Evolutionary conservation across 805 yeast genomes (phyloP), one percentile per base, ranked within the genome.

Genomic region (Candida arabinofermentans): DNA sequence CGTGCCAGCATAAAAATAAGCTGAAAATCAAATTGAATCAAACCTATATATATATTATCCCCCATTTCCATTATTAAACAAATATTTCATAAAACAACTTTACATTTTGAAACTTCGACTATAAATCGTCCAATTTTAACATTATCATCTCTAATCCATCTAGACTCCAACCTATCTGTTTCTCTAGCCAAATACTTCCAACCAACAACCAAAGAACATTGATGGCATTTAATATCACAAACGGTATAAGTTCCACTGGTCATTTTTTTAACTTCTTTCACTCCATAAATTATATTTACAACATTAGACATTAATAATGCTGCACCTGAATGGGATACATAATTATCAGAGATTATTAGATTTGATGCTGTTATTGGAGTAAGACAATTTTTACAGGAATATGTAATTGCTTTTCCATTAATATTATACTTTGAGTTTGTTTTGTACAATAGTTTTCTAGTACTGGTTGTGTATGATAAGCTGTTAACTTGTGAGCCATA

Each of bases 121-220:
- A 81, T 77, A 50, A 63, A 81, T 48, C 72, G 70, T 8, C 83
- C 83, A 51, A 77, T 85, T 55, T 82, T 82, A 56, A 75, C 79
- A 44, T 67, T 64, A 61, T 79, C 81, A 14, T 65, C 57, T 5
- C 18, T 29, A 29, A 29, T 29, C 10, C 19, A 4, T 12, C n/a
- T 10, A 4, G 32, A 29, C n/a, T 29, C 32, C 17, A n/a, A 7
- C 32, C 17, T 52, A 51, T 23, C 63, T 58, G 24, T 67, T 69
- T 34, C 83, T 72, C 49, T 65, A 66, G 32, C 17, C 30, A 79
- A 54, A 51, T 82, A 82, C 45, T 71, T 74, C 88, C 88, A 82
- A 3, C 87, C 88, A 14, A 82, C 62, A 39, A 72, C 60, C 5
- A 60, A 56, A 37, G 64, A 62, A 54, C 88, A 82, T 47, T 72